Conservation (phyloP, 2,329 filamentous ascomycete species). For the Didymella segeticola region DNA sequence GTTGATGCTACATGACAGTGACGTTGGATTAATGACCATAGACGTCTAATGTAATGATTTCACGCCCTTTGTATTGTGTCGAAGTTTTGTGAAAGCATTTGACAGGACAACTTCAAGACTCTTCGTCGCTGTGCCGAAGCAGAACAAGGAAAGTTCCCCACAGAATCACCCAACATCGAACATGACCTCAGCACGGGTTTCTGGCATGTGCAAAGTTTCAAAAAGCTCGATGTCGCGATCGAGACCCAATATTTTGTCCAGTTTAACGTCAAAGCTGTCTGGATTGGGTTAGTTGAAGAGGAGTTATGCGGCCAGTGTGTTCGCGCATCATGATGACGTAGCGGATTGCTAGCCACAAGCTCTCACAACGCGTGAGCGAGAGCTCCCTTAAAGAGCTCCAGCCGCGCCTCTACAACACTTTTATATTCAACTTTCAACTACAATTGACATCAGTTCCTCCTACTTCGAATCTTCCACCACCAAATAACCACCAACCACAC, state of each 20-base stretch:
- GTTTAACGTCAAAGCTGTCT: slow-evolving; percentile 11
- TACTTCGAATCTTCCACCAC: slow-evolving; percentile 7
- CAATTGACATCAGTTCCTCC: slow-evolving; percentile 7
- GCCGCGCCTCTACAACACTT: background rate
- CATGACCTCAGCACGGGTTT: background rate
- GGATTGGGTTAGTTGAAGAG: background rate
- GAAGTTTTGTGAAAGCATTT: too few species aligned
- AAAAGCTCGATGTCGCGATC: slow-evolving; percentile 15
- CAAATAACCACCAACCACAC: slow-evolving; percentile 6
- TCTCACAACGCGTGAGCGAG: background rate
- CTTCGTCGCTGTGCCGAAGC: background rate
- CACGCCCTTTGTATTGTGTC: background rate
- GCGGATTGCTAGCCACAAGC: background rate
- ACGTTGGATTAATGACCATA: background rate
- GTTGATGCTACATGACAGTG: background rate
- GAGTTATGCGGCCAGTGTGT: slow-evolving; percentile 1
- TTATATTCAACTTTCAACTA: slow-evolving; percentile 10
- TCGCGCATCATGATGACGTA: background rate
- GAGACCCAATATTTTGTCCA: slow-evolving; percentile 14
- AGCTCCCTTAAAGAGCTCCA: slow-evolving; percentile 15
- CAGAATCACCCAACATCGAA: background rate
- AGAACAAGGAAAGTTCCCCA: background rate
- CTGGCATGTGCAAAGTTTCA: slow-evolving; percentile 4
- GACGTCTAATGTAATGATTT: background rate
- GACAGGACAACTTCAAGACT: too few species aligned